Evolutionary conservation across 805 yeast genomes (phyloP).

Genomic region (Kuraishia floccosa): DNA sequence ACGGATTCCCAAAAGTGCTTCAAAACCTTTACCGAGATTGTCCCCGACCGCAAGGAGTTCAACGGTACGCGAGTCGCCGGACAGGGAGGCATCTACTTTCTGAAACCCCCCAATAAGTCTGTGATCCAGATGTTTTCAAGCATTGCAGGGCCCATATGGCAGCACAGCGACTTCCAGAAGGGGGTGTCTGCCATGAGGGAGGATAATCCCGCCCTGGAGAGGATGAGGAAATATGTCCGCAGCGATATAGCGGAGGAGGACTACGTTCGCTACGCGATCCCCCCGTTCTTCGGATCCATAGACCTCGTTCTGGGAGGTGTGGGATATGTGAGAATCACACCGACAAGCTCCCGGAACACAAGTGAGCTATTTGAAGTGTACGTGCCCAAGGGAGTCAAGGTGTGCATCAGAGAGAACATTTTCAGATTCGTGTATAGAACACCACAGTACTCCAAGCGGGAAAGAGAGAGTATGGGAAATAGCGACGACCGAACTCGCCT

Average conservation of each 20-base stretch:
- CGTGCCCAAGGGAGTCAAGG: constrained; percentile 44
- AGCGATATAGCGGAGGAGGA: no score
- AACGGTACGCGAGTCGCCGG: constrained; percentile 18
- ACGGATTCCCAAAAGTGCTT: constrained; percentile 1
- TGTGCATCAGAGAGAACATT: constrained; percentile 31
- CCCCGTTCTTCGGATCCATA: constrained; percentile 59
- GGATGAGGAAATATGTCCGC: no score
- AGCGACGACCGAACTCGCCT: no score
- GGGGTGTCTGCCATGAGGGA: constrained; percentile 14
- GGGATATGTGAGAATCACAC: constrained; percentile 51
- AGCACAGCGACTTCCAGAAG: constrained; percentile 20
- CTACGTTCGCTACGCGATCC: constrained; percentile 38
- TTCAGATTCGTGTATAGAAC: constrained; percentile 14
- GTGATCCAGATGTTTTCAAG: constrained; percentile 37
- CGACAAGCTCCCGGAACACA: constrained; percentile 36
- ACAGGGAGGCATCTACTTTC: constrained; percentile 50
- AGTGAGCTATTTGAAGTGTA: constrained; percentile 31
- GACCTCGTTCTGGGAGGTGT: constrained; percentile 55
- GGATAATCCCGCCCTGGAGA: constrained; percentile 8
- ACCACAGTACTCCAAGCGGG: no score
- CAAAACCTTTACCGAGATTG: constrained; percentile 3
- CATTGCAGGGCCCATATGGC: constrained; percentile 32
- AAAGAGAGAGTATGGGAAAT: no score
- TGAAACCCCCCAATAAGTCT: constrained; percentile 41
- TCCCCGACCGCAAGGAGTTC: constrained; percentile 5